phyloP scores from a whole-genome alignment of 2,329 filamentous ascomycete genomes.

The Lachnellula hyalina region DNA sequence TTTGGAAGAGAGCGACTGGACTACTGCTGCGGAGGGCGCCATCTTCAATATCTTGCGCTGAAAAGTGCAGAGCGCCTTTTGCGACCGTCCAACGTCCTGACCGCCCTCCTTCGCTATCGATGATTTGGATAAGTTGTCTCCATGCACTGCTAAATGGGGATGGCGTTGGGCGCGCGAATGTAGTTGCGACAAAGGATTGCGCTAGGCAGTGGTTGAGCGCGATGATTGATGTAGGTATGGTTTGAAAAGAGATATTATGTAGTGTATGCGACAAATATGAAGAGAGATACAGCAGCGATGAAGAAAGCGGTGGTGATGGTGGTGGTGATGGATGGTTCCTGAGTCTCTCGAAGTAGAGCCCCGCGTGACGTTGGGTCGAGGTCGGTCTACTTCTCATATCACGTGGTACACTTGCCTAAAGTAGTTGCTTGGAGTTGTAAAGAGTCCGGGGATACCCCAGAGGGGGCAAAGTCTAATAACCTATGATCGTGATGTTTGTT shows the following conservation, averaged over 20 bases:
- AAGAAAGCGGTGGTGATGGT: background rate
- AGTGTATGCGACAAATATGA: background rate
- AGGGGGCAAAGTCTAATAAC: no score
- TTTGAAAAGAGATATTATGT: background rate
- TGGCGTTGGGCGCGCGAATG: background rate
- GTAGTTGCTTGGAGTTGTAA: no score
- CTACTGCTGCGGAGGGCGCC: conserved; percentile 27
- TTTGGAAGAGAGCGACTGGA: conserved; percentile 40
- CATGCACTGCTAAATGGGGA: background rate
- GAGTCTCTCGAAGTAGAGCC: background rate
- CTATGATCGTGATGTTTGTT: no score
- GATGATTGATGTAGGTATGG: background rate
- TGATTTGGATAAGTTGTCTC: background rate
- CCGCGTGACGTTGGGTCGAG: background rate
- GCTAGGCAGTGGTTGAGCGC: background rate
- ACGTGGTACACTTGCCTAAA: no score
- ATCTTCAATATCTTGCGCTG: conserved; percentile 13
- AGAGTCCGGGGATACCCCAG: no score
- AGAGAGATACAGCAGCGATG: background rate
- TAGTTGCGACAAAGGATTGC: background rate
- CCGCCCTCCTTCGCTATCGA: conserved; percentile 1
- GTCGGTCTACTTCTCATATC: no score
- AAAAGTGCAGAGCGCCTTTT: background rate
- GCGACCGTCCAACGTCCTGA: background rate
- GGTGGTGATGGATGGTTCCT: background rate